phyloP scores from a whole-genome alignment of 352 stramenopile genomes.

The Saprolegnia parasitica region DNA sequence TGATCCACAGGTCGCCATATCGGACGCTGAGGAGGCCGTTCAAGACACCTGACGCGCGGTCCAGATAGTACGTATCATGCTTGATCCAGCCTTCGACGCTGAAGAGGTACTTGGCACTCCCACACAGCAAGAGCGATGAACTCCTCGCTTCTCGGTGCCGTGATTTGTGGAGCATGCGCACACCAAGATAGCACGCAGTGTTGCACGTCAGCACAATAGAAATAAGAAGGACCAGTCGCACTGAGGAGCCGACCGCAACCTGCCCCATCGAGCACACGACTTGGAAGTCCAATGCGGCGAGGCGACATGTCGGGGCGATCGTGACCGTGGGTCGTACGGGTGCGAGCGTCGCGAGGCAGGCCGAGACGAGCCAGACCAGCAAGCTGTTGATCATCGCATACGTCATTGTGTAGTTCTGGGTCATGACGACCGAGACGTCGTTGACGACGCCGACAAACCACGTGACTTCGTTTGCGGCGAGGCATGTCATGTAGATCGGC shows the following conservation, averaged over 20 bases:
- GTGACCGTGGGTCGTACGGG: not conserved
- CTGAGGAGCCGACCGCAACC: not conserved
- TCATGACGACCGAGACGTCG: not conserved
- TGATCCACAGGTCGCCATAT: too few species aligned
- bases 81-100: too few species aligned
- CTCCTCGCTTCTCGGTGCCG: too few species aligned
- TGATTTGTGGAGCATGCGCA: too few species aligned
- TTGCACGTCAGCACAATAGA: slow-evolving; percentile 2
- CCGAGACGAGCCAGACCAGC: slow-evolving; percentile 7
- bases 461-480: slow-evolving; percentile 24
- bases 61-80: too few species aligned
- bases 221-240: not conserved
- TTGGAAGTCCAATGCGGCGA: slow-evolving; percentile 25
- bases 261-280: not conserved
- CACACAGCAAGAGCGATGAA: too few species aligned
- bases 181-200: slow-evolving; percentile 1
- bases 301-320: not conserved
- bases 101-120: too few species aligned
- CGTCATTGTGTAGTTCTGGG: slow-evolving; percentile 2
- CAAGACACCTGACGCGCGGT: too few species aligned
- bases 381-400: slow-evolving; percentile 24
- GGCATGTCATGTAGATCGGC: not conserved
- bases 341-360: not conserved
- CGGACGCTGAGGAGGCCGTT: too few species aligned
- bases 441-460: slow-evolving; percentile 18